Base-by-base conservation (phyloP, 441 rosid species). In the Viola pubescens region DNA sequence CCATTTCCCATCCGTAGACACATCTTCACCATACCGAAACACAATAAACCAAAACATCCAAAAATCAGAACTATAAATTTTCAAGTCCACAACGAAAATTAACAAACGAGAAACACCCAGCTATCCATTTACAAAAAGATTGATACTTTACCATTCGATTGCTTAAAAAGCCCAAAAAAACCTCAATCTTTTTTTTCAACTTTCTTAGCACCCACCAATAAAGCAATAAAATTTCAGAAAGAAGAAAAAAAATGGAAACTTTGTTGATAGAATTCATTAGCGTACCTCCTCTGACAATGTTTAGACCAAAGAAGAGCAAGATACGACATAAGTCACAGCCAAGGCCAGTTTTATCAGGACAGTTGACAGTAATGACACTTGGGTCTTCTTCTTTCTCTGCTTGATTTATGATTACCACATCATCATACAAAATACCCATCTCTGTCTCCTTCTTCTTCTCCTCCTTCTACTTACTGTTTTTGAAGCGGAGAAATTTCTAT, bases 1-100 rank as follows among this genome's bases (percentile, higher is more conserved):
- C 98, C 98, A 91, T 75, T 81, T 91, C n/a, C 98, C 98, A 57
- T 91, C 98, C 47, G 98, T 91, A 1, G 94, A 80, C 38, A 89
- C 66, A 81, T 91, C 98, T 91, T 69, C 79, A 75, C 52, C 48
- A 54, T n/a, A 58, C 9, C 64, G 59, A 39, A 65, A 67, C 40
- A 9, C 34, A 26, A 26, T 26, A 26, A 26, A 26, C 34, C 10
- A 40, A 69, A 47, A 12, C 34, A 50, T 40, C 39, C 38, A 7
- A 51, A 58, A 52, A 52, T 4, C 41, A 52, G 12, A 16, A 44
- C 19, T 13, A 52, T 43, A 52, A 37, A 43, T 43, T 43, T 43
- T 43, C 8, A 43, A 43, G 37, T 52, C 34, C 9, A 7, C 8
- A 7, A 43, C 37, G 19, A 39, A 60, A 12, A 9, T 10, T 14